Evolutionary conservation across 495 filamentous ascomycete genomes (phyloP).

Genomic region (Penicillium atrosanguineum): DNA sequence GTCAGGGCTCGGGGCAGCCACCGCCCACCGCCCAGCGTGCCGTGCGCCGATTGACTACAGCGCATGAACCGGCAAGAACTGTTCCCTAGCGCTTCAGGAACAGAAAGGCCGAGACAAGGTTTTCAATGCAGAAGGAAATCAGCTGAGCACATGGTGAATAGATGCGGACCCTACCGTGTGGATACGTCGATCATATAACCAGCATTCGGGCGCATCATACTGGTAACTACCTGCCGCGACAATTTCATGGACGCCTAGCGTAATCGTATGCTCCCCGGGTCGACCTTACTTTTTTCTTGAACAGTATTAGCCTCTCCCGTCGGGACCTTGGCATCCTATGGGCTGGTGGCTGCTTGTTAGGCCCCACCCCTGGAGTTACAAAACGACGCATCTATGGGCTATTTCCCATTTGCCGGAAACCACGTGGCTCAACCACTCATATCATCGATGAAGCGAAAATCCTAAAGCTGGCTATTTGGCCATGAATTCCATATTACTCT

Average conservation of each 20-base stretch:
- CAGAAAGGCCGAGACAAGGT: background rate
- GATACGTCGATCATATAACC: background rate
- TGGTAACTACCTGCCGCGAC: background rate
- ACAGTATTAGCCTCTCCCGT: background rate
- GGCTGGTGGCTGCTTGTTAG: background rate
- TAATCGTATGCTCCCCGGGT: background rate
- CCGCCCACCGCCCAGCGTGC: background rate
- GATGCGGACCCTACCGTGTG: background rate
- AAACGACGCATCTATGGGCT: background rate
- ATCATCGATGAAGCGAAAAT: background rate
- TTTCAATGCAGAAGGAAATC: slow-evolving; percentile 1
- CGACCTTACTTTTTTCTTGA: background rate
- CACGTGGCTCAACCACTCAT: background rate
- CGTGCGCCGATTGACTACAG: background rate
- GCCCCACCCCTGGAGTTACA: background rate
- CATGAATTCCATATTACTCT: too few relatives aligned
- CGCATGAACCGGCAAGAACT: slow-evolving; percentile 5
- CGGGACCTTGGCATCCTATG: background rate
- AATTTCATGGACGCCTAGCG: background rate
- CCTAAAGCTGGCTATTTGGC: background rate
- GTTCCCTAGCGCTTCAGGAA: slow-evolving; percentile 2
- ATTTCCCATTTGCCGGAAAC: background rate
- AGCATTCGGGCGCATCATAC: background rate
- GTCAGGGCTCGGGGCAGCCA: background rate
- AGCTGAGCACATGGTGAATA: background rate